Base-by-base conservation (phyloP, 2,329 filamentous ascomycete genomes). In the Mariannaea elegans region DNA sequence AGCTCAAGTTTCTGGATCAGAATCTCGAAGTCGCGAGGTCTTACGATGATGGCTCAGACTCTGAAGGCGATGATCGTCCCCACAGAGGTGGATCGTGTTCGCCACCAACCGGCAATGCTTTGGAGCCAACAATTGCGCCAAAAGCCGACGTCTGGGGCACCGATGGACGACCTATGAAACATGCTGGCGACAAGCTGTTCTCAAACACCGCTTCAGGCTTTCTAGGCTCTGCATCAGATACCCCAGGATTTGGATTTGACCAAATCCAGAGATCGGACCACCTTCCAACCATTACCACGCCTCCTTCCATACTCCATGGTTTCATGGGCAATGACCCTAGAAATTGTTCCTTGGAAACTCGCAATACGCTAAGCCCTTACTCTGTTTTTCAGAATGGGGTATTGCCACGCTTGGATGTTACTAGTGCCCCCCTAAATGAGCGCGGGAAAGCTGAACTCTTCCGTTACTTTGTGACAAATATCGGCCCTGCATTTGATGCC, bases 1-100 rank as follows among this genome's bases (percentile, higher is more conserved):
- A 47, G 24, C 61, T 65, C 54, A 59, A 64, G 57, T 65, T 65
- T 10, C 58, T 65, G 9, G 63, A 65, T 16, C 63, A 65, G 53
- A 61, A 46, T 42, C 60, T 65, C 12, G 59, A 60, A 27, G 47
- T 65, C 18, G 62, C 59, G 12, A 46, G 60, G 12, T 51, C 12
- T 13, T 63, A 60, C 39, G 56, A 61, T 18, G 58, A 58, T 23
- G 47, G 29, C 38, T 57, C 55, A 18, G 63, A 60, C 3, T 46
- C 41, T 18, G 61, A 52, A 4, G 56, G 49, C 1, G 63, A 62
- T 27, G 49, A 29, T 45, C 29, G 23, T 34, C 21, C 36, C 21
- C 9, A 12, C 21, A 19, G 19, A 27, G 14, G 38, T 31, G 46
- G 32, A 12, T 38, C 46, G 16, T 50, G 31, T 27, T 38, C 42